phyloP scores from a whole-genome alignment of 768 basidiomycete species.

The Leccinellum albellum region DNA sequence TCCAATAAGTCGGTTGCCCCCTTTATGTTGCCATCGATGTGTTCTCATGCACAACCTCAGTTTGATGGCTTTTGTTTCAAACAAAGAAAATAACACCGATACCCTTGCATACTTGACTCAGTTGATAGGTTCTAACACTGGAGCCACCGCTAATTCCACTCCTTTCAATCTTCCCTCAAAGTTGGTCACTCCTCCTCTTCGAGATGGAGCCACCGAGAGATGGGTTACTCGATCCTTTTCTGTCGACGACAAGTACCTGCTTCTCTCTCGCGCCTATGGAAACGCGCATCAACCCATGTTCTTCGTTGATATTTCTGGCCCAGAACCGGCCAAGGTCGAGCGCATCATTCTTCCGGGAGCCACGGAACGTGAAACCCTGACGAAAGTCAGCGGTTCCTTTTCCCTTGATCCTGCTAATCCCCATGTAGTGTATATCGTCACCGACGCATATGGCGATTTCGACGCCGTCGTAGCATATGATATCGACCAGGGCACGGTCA shows the following conservation, averaged over 20 bases:
- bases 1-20: conserved; percentile 33
- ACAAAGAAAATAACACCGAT: conserved; percentile 39
- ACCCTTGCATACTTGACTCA: conserved; percentile 35
- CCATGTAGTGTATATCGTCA: conserved; percentile 32
- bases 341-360: conserved; percentile 33
- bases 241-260: conserved; percentile 36
- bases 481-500: conserved; percentile 25
- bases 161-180: conserved; percentile 32
- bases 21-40: neutral
- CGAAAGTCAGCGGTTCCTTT: conserved; percentile 21
- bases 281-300: conserved; percentile 30
- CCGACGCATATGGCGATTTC: conserved; percentile 40
- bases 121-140: conserved; percentile 31
- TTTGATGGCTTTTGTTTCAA: conserved; percentile 38
- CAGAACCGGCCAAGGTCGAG: conserved; percentile 21
- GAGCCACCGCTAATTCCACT: conserved; percentile 25
- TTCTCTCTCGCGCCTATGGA: conserved; percentile 30
- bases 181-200: conserved; percentile 32
- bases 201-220: conserved; percentile 30
- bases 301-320: conserved; percentile 33
- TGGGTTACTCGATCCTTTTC: conserved; percentile 35
- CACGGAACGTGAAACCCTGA: conserved; percentile 31
- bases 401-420: conserved; percentile 30
- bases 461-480: conserved; percentile 35
- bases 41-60: conserved; percentile 17